Evolutionary conservation across 768 basidiomycete species (phyloP), one percentile per base, ranked within the genome.

Genomic region (Suillus paluster): DNA sequence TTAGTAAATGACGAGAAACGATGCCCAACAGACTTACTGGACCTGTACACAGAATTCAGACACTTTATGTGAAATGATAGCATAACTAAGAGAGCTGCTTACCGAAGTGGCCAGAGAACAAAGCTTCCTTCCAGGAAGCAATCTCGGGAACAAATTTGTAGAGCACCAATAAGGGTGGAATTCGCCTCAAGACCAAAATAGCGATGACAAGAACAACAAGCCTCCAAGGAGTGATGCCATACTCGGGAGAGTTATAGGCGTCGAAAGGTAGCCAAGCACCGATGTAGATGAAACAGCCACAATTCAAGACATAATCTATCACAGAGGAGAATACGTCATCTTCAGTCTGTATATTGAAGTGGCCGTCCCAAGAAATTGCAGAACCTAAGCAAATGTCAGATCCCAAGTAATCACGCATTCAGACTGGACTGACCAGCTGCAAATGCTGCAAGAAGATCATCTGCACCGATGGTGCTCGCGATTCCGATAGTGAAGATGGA

Each of bases 21-120:
- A 30, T 23, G 27, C 38, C 15, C 17, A 27, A 53, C 15, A 30
- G 21, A 76, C 85, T 67, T 64, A 86, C 86, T 57, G 87, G 86
- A 48, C 86, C 86, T 86, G 58, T 57, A 44, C 36, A 48, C 25
- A 19, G 1, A 61, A 30, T 50, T 50, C 30, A 50, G 27, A 42
- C 53, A 60, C n/a, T 30, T 45, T 10, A 39, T 17, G 42, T 53
- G 44, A 53, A 11, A 23, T 5, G 9, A 55, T 7, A 49, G 39
- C 19, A 60, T 21, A 2, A 36, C 0, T 25, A 23, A 34, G 41
- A 41, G 9, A 71, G 75, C 48, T 15, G 38, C 70, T 15, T 68
- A 86, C 90, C 95, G 71, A 97, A 98, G 79, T 97, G 95, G 3
- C 97, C 97, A 5, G 84, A 86, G 72, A 99, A 97, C 5, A 95